phyloP scores from a whole-genome alignment of 495 filamentous ascomycete genomes.

The Daldinia concentrica region DNA sequence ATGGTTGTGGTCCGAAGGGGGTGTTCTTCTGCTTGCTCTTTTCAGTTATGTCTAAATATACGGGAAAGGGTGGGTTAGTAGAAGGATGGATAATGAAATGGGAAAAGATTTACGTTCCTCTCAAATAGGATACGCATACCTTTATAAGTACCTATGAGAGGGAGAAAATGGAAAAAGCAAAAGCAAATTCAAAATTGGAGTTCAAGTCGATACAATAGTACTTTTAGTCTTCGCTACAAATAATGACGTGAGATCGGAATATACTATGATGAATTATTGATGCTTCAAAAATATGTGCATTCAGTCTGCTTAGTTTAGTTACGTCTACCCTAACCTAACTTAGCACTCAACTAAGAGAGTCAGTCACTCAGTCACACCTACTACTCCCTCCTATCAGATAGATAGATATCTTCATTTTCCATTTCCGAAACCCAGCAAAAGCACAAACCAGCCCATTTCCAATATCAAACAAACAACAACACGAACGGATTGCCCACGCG shows the following conservation, averaged over 20 bases:
- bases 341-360: not conserved
- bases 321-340: not conserved
- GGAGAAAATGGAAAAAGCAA: not conserved
- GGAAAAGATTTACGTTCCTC: not conserved
- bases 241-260: not conserved
- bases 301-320: constrained; percentile 2
- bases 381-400: not conserved
- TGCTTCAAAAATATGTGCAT: constrained; percentile 1
- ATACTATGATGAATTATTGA: not conserved
- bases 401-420: not conserved
- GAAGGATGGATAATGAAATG: not conserved
- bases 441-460: not conserved
- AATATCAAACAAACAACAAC: constrained; percentile 2
- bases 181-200: not conserved
- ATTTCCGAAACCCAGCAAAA: not conserved
- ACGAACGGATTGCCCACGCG: constrained; percentile 4
- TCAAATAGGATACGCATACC: not conserved
- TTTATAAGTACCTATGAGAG: not conserved
- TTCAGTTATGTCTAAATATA: not conserved
- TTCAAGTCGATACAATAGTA: not conserved
- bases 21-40: not conserved
- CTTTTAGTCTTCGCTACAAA: not conserved
- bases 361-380: not conserved
- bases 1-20: not conserved
- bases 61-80: not conserved